A percentile compares a stretch with the other conserved stretches of the same genome.
phyloP scores from a whole-genome alignment of 2,329 filamentous ascomycete species.

The Alternaria sp. region DNA sequence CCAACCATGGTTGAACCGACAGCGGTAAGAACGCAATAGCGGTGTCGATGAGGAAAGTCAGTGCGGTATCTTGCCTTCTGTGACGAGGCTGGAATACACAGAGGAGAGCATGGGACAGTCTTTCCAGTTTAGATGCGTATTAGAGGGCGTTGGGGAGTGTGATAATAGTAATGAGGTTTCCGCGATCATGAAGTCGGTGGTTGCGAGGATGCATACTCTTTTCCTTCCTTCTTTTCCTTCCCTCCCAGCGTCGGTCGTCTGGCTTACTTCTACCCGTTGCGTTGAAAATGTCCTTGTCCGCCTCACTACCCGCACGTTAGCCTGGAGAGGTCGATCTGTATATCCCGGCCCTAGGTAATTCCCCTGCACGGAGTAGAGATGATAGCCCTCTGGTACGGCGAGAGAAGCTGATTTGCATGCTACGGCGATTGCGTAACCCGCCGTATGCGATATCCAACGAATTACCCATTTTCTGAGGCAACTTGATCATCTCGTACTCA shows the following conservation, averaged over 20 bases:
- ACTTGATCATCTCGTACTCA: constrained; percentile 29
- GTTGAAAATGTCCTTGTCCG: constrained; percentile 61
- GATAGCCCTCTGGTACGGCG: constrained; percentile 51
- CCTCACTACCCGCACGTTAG: constrained; percentile 51
- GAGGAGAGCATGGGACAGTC: constrained; percentile 17
- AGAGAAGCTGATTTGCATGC: constrained; percentile 56
- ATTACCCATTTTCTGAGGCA: constrained; percentile 53
- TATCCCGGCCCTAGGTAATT: constrained; percentile 59
- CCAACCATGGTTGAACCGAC: constrained; percentile 53
- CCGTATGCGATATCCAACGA: constrained; percentile 55
- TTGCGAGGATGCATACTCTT: constrained; percentile 55
- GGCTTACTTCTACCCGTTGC: constrained; percentile 57
- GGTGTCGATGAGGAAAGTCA: constrained; percentile 59
- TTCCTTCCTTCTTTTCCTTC: constrained; percentile 44
- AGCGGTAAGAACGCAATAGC: constrained; percentile 58
- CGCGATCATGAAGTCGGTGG: constrained; percentile 59
- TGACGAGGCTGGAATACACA: constrained; percentile 8
- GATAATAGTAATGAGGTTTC: constrained; percentile 50
- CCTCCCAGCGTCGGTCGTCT: constrained; percentile 32
- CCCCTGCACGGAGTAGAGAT: constrained; percentile 59
- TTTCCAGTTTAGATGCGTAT: constrained; percentile 40
- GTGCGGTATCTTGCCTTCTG: constrained; percentile 26
- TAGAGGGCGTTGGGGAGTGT: constrained; percentile 53
- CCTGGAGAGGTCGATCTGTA: constrained; percentile 52
- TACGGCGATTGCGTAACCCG: constrained; percentile 56